A percentile compares a stretch with the other conserved stretches of the same genome.
phyloP scores from a whole-genome alignment of 1,284 basidiomycete genomes.

The Boletus sp. region DNA sequence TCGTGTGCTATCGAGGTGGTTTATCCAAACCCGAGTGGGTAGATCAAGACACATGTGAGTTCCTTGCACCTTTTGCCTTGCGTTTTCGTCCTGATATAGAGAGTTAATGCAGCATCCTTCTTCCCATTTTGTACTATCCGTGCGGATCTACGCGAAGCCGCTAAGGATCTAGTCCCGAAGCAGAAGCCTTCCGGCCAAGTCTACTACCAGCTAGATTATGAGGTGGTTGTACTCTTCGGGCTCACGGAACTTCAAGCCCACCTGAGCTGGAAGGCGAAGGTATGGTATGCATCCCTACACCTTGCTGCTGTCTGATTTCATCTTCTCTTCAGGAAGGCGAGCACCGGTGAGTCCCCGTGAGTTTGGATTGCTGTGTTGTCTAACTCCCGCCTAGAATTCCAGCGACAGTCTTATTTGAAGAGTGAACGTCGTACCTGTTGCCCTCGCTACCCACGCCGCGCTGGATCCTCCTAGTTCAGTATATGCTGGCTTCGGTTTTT shows the following conservation, averaged over 20 bases:
- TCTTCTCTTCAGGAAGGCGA: background rate
- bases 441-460: background rate
- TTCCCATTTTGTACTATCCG: conserved; percentile 2
- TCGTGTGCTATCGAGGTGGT: conserved; percentile 6
- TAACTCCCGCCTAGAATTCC: background rate
- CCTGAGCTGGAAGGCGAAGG: conserved; percentile 7
- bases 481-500: too few species aligned
- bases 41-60: conserved; percentile 10
- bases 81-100: background rate
- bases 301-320: background rate
- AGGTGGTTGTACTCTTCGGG: conserved; percentile 11
- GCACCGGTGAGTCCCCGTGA: background rate
- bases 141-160: conserved; percentile 3
- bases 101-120: background rate
- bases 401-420: conserved; percentile 1
- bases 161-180: background rate
- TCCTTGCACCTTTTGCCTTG: background rate
- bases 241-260: conserved; percentile 6
- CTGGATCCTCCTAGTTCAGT: too few species aligned
- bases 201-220: conserved; percentile 13
- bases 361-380: background rate
- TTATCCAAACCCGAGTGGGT: background rate
- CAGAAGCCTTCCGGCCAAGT: background rate
- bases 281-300: background rate
- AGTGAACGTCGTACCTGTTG: background rate